Percentiles rank a stretch among this genome's conserved stretches.
Conservation (phyloP, 768 basidiomycete species). For the Chalciporus piperatus region DNA sequence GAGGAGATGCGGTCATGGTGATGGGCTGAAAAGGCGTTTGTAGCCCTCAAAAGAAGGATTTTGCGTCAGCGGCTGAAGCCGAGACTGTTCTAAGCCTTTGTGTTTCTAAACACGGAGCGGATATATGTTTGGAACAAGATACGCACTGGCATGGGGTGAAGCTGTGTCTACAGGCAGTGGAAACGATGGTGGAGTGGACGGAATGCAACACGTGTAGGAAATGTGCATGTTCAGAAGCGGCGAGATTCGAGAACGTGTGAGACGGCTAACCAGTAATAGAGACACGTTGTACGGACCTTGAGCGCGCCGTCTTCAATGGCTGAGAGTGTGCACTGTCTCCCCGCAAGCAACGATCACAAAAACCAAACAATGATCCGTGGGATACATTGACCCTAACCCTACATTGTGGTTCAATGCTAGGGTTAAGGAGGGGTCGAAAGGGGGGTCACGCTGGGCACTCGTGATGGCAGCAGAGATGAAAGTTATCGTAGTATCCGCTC, state of each 20-base stretch:
- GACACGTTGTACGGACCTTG: slow-evolving; percentile 8
- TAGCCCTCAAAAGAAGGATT: background rate
- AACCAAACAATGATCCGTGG: background rate
- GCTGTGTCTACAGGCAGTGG: slow-evolving; percentile 27
- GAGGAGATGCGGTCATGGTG: slow-evolving; percentile 10
- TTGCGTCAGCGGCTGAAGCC: slow-evolving; percentile 1
- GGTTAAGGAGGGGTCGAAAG: background rate
- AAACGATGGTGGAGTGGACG: slow-evolving; percentile 39
- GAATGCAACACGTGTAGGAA: slow-evolving; percentile 44
- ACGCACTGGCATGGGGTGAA: background rate
- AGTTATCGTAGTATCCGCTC: too few relatives aligned
- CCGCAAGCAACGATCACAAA: too few relatives aligned
- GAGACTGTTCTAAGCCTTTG: background rate
- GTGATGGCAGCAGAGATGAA: background rate
- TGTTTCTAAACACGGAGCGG: background rate
- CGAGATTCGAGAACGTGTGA: slow-evolving; percentile 5
- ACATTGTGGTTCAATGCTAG: background rate
- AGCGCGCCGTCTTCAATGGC: background rate
- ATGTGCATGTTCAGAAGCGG: slow-evolving; percentile 27
- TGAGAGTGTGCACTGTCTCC: too few relatives aligned
- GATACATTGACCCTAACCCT: slow-evolving; percentile 5
- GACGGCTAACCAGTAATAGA: slow-evolving; percentile 15
- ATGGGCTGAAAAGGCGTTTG: slow-evolving; percentile 5
- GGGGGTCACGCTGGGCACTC: background rate
- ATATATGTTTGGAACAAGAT: background rate